Conservation (phyloP, 768 basidiomycete genomes). For the Pulveroboletus sp. region DNA sequence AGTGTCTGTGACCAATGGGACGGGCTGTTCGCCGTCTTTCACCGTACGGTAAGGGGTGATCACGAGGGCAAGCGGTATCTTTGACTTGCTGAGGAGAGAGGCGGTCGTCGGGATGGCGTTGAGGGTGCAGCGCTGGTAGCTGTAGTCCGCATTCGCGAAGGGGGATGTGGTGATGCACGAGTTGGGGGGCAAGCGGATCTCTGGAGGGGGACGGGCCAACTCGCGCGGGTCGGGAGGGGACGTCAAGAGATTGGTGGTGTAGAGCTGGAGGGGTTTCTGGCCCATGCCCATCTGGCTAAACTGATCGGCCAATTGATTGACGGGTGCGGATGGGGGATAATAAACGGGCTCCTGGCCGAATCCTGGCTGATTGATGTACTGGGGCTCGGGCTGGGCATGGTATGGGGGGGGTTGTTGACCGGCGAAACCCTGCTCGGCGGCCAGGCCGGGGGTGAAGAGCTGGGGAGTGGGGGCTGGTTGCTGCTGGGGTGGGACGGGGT, state of each 20-base stretch:
- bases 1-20: conserved; percentile 89
- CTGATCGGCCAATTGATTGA: conserved; percentile 73
- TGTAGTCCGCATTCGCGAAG: conserved; percentile 79
- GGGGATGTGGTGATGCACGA: conserved; percentile 76
- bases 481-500: conserved; percentile 42
- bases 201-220: conserved; percentile 76
- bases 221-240: conserved; percentile 90
- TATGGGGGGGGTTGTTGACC: conserved; percentile 56
- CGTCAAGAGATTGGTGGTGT: conserved; percentile 89
- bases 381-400: conserved; percentile 45
- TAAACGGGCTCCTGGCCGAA: conserved; percentile 43
- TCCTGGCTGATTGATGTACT: conserved; percentile 43
- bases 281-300: conserved; percentile 88
- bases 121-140: conserved; percentile 87
- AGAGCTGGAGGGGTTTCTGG: conserved; percentile 73
- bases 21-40: conserved; percentile 76
- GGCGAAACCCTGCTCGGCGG: conserved; percentile 62
- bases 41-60: conserved; percentile 87
- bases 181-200: conserved; percentile 84
- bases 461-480: conserved; percentile 43
- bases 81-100: conserved; percentile 81
- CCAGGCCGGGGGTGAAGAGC: conserved; percentile 84
- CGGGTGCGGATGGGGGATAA: conserved; percentile 35
- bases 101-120: conserved; percentile 92
- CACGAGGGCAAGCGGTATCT: conserved; percentile 84